These are phyloP conservation scores for Aquanectria penicillioides DNA, from an alignment of 2,329 filamentous ascomycete species.

Conservation along the genomic window DNA sequence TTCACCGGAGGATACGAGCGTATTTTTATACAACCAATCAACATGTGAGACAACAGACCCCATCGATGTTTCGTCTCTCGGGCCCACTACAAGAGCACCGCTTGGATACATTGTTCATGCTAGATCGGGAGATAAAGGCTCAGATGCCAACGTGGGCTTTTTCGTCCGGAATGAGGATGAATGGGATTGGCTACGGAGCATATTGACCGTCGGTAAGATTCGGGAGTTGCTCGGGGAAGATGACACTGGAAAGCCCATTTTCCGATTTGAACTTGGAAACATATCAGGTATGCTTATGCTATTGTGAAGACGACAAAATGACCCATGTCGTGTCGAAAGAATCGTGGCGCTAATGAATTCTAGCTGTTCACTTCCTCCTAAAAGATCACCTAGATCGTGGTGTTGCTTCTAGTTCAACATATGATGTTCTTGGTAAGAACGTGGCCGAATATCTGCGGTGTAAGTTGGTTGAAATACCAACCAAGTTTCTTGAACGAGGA, in stretches of 20 bases:
- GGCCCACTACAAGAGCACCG: conserved; percentile 32
- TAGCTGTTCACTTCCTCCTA: conserved; percentile 50
- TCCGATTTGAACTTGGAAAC: not conserved
- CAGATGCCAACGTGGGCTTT: not conserved
- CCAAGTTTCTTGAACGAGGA: conserved; percentile 51
- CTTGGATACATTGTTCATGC: conserved; percentile 38
- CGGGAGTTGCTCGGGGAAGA: not conserved
- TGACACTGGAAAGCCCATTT: not conserved
- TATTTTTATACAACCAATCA: conserved; percentile 26
- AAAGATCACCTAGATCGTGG: conserved; percentile 55
- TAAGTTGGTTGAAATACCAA: conserved; percentile 52
- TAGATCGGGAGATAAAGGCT: conserved; percentile 31
- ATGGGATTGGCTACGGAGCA: conserved; percentile 2
- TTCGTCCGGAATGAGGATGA: not conserved
- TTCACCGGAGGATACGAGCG: conserved; percentile 25
- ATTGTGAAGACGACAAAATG: not conserved
- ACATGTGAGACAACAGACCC: conserved; percentile 32
- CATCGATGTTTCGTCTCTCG: conserved; percentile 21
- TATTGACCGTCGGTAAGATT: not conserved
- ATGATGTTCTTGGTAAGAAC: conserved; percentile 56
- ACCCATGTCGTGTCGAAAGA: not conserved
- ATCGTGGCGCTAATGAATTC: not conserved
- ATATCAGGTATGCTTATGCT: not conserved
- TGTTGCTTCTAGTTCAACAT: conserved; percentile 50
- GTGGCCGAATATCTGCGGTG: conserved; percentile 52